Evolutionary conservation across 805 yeast species (phyloP), one percentile per base, ranked within the genome.

Genomic region (Starmerella scarabaei): DNA sequence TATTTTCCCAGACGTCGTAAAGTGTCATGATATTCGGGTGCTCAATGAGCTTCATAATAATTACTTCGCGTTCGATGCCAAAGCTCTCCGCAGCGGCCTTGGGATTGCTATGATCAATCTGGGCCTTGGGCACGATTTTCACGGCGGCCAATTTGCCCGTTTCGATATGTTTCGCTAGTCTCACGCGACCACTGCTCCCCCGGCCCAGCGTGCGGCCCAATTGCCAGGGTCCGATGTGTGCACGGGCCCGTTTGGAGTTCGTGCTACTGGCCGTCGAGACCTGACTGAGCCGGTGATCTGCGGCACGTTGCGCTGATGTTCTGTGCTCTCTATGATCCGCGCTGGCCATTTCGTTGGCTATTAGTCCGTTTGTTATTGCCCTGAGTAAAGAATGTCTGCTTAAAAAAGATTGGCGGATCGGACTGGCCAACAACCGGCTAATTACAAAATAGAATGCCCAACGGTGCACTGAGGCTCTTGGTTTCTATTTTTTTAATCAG

Each of bases 1-100:
- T 78, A 49, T 93, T 88, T 61, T 91, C 98, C 97, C 97, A 91
- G 19, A 91, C 98, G 56, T 91, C 98, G 57, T 85, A 91, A 30
- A 91, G 66, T 20, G 91, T 80, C 72, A 91, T 76, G 19, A 91
- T 91, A 55, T 91, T 88, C 11, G 94, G 84, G 60, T 91, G 97
- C 44, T 91, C 82, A 34, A 91, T 73, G 31, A 91, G 68, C 62
- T 91, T 91, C 98, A 88, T 91, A 52, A 91, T 91, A 52, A 91
- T 86, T 48, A 91, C 93, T 58, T 91, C 98, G 50, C 97, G 72
- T 62, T 91, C 98, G 33, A 91, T 88, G 30, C 98, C 98, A 58
- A 88, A 85, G 3, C 95, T 94, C 12, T 49, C 48, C 5, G 47
- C 27, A 12, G 38, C 41, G 41, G 31, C 37, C 5, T 26, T 21